Evolutionary conservation across 2,329 filamentous ascomycete species (phyloP).

Genomic region (Aspergillus sp.): DNA sequence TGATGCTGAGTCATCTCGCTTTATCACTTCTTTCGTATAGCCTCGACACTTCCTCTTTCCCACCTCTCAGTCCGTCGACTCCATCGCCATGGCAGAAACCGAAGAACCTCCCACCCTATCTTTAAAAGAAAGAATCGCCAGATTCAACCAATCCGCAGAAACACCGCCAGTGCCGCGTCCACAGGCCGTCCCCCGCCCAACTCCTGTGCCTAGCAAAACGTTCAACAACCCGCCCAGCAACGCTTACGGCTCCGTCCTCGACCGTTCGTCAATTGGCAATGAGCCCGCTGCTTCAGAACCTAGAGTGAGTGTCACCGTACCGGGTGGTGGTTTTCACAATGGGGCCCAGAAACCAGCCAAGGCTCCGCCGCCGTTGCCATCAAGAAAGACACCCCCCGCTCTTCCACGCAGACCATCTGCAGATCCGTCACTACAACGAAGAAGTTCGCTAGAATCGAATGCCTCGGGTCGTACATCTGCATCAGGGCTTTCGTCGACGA

Average conservation of each 20-base stretch:
- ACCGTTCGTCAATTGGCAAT: conserved; percentile 20
- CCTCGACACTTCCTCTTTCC: too few relatives aligned
- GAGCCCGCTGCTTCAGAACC: conserved; percentile 14
- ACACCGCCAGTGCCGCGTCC: conserved; percentile 14
- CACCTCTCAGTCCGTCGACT: too few relatives aligned
- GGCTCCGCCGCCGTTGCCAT: conserved; percentile 39
- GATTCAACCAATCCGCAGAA: conserved; percentile 33
- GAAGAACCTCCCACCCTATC: conserved; percentile 37
- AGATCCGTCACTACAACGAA: conserved; percentile 23
- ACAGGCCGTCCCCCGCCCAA: conserved; percentile 18
- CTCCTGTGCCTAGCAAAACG: conserved; percentile 22
- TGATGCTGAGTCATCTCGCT: too few relatives aligned
- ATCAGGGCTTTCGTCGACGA: conserved; percentile 32
- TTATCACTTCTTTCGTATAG: too few relatives aligned
- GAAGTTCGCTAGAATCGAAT: conserved; percentile 43
- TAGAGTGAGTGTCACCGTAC: not conserved
- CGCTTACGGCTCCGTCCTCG: conserved; percentile 21
- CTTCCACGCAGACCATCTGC: conserved; percentile 40
- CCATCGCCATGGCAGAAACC: not conserved
- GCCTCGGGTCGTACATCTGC: conserved; percentile 47
- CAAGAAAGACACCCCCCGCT: conserved; percentile 37
- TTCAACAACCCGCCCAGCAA: conserved; percentile 29
- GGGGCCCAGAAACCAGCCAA: conserved; percentile 20
- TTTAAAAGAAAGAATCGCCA: conserved; percentile 40
- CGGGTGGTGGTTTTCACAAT: conserved; percentile 8